Evolutionary conservation across 257 asterid species (phyloP).

Genomic region (Euphrasia confusa): DNA sequence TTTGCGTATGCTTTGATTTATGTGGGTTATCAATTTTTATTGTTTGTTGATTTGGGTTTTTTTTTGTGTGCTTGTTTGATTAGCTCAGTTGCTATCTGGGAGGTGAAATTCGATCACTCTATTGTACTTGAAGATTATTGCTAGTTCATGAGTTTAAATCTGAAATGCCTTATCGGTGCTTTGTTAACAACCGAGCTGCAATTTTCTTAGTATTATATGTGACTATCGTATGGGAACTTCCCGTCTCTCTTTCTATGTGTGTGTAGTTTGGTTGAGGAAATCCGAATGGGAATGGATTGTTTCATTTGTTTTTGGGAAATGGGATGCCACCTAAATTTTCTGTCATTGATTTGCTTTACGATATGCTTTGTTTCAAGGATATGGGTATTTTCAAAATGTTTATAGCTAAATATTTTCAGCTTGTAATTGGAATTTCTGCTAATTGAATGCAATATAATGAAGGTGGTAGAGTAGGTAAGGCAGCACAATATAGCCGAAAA

Average conservation of each 20-base stretch:
- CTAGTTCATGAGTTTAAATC: slow-evolving; percentile 19
- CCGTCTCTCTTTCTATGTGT: neutral
- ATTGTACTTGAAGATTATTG: neutral
- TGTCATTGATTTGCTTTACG: neutral
- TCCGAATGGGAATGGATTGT: too few species aligned
- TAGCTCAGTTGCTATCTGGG: slow-evolving; percentile 4
- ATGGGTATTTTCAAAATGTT: slow-evolving; percentile 8
- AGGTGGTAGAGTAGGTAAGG: slow-evolving; percentile 35
- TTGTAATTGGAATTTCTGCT: slow-evolving; percentile 11
- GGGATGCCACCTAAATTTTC: neutral
- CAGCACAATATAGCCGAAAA: slow-evolving; percentile 21
- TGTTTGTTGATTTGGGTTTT: neutral
- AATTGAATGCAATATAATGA: slow-evolving; percentile 18
- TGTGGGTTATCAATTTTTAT: neutral
- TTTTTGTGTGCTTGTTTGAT: slow-evolving; percentile 1
- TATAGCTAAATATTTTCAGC: slow-evolving; percentile 7
- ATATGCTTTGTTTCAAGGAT: neutral
- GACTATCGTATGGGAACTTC: neutral
- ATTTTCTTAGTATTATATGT: neutral
- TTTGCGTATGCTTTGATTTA: neutral
- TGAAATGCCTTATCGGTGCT: neutral
- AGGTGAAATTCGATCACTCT: slow-evolving; percentile 2
- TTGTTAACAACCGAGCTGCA: neutral
- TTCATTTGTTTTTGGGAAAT: neutral
- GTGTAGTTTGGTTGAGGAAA: neutral